Conservation (phyloP, 306 rosid species). For the Quercus ilex region DNA sequence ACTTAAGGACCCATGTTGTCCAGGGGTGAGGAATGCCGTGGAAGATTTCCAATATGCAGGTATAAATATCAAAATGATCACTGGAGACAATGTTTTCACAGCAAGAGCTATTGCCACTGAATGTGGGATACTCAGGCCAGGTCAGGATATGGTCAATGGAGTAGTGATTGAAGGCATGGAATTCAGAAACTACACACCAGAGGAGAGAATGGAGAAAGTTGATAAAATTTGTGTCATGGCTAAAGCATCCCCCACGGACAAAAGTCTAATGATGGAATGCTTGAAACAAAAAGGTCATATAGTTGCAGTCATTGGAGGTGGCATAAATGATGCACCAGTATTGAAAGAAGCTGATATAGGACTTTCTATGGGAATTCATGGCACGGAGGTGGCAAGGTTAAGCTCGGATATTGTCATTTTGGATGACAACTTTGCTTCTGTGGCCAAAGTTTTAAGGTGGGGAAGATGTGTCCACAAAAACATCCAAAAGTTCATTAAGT, state of each 20-base stretch:
- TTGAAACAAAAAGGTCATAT: constrained; percentile 36
- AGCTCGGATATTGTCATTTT: constrained; percentile 34
- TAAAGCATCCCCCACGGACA: constrained; percentile 34
- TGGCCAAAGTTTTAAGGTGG: constrained; percentile 27
- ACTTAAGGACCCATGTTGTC: constrained; percentile 31
- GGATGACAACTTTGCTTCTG: constrained; percentile 29
- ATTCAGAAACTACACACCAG: constrained; percentile 25
- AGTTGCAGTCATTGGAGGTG: constrained; percentile 31
- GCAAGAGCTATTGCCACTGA: constrained; percentile 33
- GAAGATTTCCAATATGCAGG: constrained; percentile 26
- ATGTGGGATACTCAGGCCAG: constrained; percentile 26
- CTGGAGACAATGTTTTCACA: constrained; percentile 28
- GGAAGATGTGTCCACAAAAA: constrained; percentile 30
- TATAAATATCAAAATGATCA: constrained; percentile 31
- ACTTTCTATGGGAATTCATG: constrained; percentile 40
- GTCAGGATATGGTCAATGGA: not conserved
- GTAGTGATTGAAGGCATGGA: constrained; percentile 31
- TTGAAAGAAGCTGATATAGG: constrained; percentile 31
- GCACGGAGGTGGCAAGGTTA: constrained; percentile 23
- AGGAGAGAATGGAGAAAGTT: constrained; percentile 32
- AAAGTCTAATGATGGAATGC: constrained; percentile 37
- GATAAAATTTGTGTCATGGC: constrained; percentile 37
- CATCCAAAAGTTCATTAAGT: constrained; percentile 33
- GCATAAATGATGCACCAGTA: constrained; percentile 25
- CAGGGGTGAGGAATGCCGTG: constrained; percentile 18